Evolutionary conservation across 1,139 yeast genomes (phyloP), one percentile per base, ranked within the genome.

Genomic region (Debaryomyces coudertii): DNA sequence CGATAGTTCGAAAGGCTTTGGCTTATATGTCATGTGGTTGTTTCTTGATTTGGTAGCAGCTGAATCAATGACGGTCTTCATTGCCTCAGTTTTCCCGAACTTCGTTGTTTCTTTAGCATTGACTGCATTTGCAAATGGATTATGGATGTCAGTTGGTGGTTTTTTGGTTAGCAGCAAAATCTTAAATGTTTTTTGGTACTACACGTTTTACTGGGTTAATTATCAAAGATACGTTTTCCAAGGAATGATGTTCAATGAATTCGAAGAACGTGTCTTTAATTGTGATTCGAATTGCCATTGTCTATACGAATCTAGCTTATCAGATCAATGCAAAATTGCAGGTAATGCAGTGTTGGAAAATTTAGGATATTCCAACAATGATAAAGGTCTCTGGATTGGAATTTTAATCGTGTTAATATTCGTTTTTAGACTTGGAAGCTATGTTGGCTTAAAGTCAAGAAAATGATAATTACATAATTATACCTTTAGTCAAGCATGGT

Each of bases 91-190:
- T 7, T 57, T 66, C 46, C 75, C 76, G 5, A 58, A 62, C 25
- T 71, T 70, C 51, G 76, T 71, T 7, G 65, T 68, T 38, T 61
- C 75, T 3, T 59, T 71, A 46, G 74, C 76, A 1, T 52, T 69
- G 15, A 66, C 73, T 1, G 76, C 76, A 2, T 71, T 71, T 52
- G 60, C 68, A 29, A 71, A 71, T 49, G 75, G 76, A 6, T 62
- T 73, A 40, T 73, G 77, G 73, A 73, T 71, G 72, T 65, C 71
- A 9, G 75, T 72, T 9, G 76, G 75, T 31, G 76, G 77, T 5
- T 68, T 68, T 42, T 52, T 68, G 43, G 76, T 71, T 2, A 55
- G 67, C 7, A 52, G 63, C 15, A 59, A 54, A n/a, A 55, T 68
- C 14, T 60, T 71, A 47, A 71, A 71, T 47, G 60, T 48, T 2